Base-by-base conservation (phyloP, 1,139 yeast genomes). In the Magnusiomyces clavatus region DNA sequence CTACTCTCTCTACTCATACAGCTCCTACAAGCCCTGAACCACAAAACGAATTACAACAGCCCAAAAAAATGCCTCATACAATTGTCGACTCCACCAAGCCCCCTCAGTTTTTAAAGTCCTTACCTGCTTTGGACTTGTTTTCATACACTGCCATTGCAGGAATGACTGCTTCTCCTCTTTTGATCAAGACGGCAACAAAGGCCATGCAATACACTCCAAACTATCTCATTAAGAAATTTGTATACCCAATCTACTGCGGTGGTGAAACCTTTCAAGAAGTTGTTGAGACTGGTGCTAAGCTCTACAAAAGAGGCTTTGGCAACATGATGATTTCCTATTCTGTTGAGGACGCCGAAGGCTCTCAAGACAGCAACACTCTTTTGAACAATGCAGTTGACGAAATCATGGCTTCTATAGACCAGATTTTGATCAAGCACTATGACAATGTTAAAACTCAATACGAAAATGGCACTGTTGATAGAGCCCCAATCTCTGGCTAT, bases 261-360 rank as follows among this genome's bases (percentile, higher is more conserved):
- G 98, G 98, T 50, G 95, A 86, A 62, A 81, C 79, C 51, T 76
- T 83, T 54, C 70, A 69, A 11, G 86, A 89, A 58, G 94, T 89
- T 20, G 74, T 78, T 53, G 67, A 73, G 51, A 84, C 95, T 4
- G 96, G 95, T 52, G 72, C 74, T 51, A 73, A 80, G 56, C 75
- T 92, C 58, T 74, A 80, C 53, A 68, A 76, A 53, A 76, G 95
- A 57, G 95, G 95, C 13, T 85, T 89, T 64, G 81, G 86, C 60
- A 90, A 90, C 72, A 87, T 89, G 95, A 89, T 92, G 96, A 75
- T 90, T 42, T 83, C 94, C 2, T 81, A 89, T 68, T 88, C 97
- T 17, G 89, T 89, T 52, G 98, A 92, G 70, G 96, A 94, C 52
- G 83, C 96, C 54, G 88, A 87, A 60, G 96, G 95, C 50, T 51